Evolutionary conservation across 164 flowering plant genomes (phyloP).

Genomic region (Tetracentron sinense): DNA sequence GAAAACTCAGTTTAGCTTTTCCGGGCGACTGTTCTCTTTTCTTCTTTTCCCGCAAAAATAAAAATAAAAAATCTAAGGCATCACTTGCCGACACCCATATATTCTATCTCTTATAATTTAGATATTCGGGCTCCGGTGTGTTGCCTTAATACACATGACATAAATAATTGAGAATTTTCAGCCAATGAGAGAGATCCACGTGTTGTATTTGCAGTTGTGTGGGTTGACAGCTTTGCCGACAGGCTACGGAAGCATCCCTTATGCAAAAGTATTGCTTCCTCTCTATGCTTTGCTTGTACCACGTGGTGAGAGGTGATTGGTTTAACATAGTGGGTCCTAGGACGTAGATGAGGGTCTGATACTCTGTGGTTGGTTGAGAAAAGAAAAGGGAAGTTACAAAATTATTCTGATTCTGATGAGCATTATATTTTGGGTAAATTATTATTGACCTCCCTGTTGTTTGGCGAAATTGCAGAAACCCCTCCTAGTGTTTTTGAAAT

Average conservation of each 20-base stretch:
- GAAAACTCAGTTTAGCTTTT: not conserved
- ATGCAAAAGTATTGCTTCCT: not conserved
- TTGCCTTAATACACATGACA: not conserved
- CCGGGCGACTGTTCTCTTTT: not conserved
- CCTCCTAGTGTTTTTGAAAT: too few relatives aligned
- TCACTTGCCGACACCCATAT: constrained; percentile 36
- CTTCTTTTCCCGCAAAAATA: not conserved
- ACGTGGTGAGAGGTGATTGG: not conserved
- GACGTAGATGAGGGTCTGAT: too few relatives aligned
- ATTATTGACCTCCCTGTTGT: too few relatives aligned
- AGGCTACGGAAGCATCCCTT: constrained; percentile 22
- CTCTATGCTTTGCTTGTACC: too few relatives aligned
- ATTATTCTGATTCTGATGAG: too few relatives aligned
- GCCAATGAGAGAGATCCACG: constrained; percentile 23
- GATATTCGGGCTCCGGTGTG: not conserved
- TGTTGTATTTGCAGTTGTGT: constrained; percentile 5
- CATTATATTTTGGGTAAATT: too few relatives aligned
- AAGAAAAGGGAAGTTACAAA: too few relatives aligned
- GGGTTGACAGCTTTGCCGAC: constrained; percentile 40
- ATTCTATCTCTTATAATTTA: not conserved
- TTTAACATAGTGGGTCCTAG: too few relatives aligned
- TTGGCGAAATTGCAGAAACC: too few relatives aligned
- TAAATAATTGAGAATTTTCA: not conserved
- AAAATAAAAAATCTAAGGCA: constrained; percentile 4
- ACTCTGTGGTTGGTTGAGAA: too few relatives aligned